Conservation (phyloP, 192 early-diverging fungal species). For the Coemansia sp. region DNA sequence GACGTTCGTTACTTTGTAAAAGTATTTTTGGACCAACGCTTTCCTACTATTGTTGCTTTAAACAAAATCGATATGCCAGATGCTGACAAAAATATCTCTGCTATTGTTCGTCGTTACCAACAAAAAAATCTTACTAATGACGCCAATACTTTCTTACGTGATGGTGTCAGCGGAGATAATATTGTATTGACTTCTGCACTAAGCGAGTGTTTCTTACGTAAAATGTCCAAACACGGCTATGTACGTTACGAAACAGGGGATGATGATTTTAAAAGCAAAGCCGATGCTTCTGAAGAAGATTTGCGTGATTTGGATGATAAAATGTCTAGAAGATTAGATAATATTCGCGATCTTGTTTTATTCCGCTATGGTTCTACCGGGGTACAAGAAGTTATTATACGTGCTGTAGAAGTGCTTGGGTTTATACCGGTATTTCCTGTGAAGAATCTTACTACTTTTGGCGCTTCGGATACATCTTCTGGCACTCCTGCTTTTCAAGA, state of each 20-base stretch:
- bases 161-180: conserved; percentile 44
- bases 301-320: conserved; percentile 62
- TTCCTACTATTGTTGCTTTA: conserved; percentile 79
- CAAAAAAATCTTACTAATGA: background rate
- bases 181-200: conserved; percentile 66
- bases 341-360: conserved; percentile 72
- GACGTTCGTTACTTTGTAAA: conserved; percentile 60
- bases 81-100: conserved; percentile 76
- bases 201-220: conserved; percentile 64
- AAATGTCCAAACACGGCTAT: conserved; percentile 59
- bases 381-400: conserved; percentile 67
- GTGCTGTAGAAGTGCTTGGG: conserved; percentile 64
- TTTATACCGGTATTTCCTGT: conserved; percentile 76
- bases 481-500: conserved; percentile 71
- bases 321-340: conserved; percentile 54
- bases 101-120: conserved; percentile 69
- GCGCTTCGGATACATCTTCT: conserved; percentile 9
- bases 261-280: conserved; percentile 57
- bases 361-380: conserved; percentile 83
- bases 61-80: conserved; percentile 89
- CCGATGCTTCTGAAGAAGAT: conserved; percentile 15
- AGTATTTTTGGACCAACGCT: conserved; percentile 72
- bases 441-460: conserved; percentile 69
- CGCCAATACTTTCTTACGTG: background rate
- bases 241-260: conserved; percentile 58